Evolutionary conservation across 495 filamentous ascomycete species (phyloP).

Genomic region (Sordaria brevicollis): DNA sequence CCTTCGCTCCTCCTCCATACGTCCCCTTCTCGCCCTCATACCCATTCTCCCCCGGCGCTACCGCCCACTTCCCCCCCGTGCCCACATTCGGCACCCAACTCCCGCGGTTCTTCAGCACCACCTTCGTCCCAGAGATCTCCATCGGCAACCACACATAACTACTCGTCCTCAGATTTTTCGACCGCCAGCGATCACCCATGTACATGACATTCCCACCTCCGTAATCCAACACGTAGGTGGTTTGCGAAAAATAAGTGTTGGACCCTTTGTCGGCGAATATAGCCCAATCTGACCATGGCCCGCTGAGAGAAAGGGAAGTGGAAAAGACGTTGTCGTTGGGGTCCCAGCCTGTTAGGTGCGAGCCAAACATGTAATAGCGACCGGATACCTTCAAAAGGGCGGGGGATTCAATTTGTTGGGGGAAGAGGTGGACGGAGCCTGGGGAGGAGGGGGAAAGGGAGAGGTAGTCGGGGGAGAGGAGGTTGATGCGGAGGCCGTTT

Average conservation of each 20-base stretch:
- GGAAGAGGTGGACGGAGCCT: constrained; percentile 31
- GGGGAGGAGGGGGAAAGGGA: constrained; percentile 35
- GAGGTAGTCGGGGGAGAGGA: constrained; percentile 38
- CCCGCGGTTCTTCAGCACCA: constrained; percentile 38
- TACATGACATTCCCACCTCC: constrained; percentile 35
- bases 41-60: constrained; percentile 35
- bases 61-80: constrained; percentile 27
- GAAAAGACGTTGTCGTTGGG: constrained; percentile 52
- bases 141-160: constrained; percentile 62
- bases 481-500: constrained; percentile 43
- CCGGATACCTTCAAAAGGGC: constrained; percentile 29
- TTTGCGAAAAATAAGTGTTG: constrained; percentile 45
- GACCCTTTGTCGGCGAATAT: constrained; percentile 45
- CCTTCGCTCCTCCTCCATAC: constrained; percentile 17
- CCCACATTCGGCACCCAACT: constrained; percentile 40
- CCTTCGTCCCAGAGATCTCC: constrained; percentile 43
- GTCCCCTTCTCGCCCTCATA: constrained; percentile 39
- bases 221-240: constrained; percentile 36
- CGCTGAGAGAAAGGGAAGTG: constrained; percentile 23
- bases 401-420: constrained; percentile 26
- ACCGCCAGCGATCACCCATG: constrained; percentile 58
- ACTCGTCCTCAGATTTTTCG: constrained; percentile 44
- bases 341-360: constrained; percentile 34
- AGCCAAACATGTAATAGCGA: constrained; percentile 32
- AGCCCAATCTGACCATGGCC: constrained; percentile 46